Evolutionary conservation across 2,329 filamentous ascomycete genomes (phyloP), one percentile per base, ranked within the genome.

Genomic region (Ceratocystis variospora): DNA sequence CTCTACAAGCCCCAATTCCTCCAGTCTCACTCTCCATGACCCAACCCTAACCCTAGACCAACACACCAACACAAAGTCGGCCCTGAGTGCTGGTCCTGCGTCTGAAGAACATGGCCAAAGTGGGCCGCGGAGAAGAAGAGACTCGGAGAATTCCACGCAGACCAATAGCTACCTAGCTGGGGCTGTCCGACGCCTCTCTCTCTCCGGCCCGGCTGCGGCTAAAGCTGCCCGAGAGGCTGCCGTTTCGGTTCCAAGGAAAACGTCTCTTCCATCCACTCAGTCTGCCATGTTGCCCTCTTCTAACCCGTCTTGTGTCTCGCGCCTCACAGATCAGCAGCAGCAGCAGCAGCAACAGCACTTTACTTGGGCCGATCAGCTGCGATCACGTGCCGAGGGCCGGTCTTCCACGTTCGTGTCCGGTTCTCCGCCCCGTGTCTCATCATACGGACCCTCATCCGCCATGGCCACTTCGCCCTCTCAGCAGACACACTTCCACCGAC

Each of bases 321-420:
- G 63, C 28, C 28, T 25, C 46, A 44, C 50, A 64, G 46, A 63
- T 55, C 66, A 66, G 77, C 78, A 84, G 92, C 88, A 90, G 81
- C 90, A 94, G 73, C 53, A 19, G 10, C 66, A 65, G 77, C 90
- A 94, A 73, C 74, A 75, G 82, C 90, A 89, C 76, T 96, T 95
- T 83, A 96, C 96, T 78, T 96, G 93, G 88, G 90, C 90, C 74
- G 93, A 96, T 80, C 92, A 96, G 79, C 85, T 96, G 81, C 90
- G 91, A 76, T 88, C 87, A 73, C 88, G 92, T 74, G 92, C 92
- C 72, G 90, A 67, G 46, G 66, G 66, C 22, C 66, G 66, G n/a
- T 65, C 66, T 5, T 44, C 55, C 48, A 64, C 17, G 10, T 66
- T 66, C 48, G n/a, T 67, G 53, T 64, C 66, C 10, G 57, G 66